Evolutionary conservation across 2,329 filamentous ascomycete genomes (phyloP).

Genomic region (Aplosporella prunicola): DNA sequence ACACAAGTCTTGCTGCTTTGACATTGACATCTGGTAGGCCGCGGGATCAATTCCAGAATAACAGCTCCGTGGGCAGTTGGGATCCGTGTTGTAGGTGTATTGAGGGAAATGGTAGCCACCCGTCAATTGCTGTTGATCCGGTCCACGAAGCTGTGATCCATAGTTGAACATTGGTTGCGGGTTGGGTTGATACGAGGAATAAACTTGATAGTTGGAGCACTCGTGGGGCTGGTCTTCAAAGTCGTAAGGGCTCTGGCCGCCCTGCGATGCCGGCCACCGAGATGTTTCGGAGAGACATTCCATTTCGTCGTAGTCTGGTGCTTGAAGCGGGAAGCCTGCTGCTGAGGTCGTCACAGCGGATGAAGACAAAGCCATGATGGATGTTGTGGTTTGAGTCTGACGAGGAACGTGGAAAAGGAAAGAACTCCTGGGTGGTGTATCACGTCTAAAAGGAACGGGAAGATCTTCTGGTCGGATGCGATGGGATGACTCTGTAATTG

Average conservation of each 20-base stretch:
- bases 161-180: constrained; percentile 15
- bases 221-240: constrained; percentile 12
- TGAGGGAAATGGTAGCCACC: constrained; percentile 18
- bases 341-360: constrained; percentile 5
- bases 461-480: constrained; percentile 17
- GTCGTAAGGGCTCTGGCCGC: constrained; percentile 1
- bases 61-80: constrained; percentile 21
- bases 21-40: not conserved
- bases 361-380: constrained; percentile 7
- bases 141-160: not conserved
- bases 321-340: constrained; percentile 1
- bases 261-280: not conserved
- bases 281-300: not conserved
- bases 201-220: constrained; percentile 12
- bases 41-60: constrained; percentile 1
- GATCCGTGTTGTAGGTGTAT: constrained; percentile 11
- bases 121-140: not conserved
- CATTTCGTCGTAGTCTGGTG: constrained; percentile 1
- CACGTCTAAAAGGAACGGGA: constrained; percentile 14
- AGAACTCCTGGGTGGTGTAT: constrained; percentile 14
- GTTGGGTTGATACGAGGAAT: constrained; percentile 2
- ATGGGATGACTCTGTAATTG: constrained; percentile 21
- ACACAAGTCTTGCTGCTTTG: not conserved
- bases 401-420: constrained; percentile 13
- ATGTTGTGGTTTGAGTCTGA: constrained; percentile 3